Conservation (phyloP, 495 filamentous ascomycete genomes). For the Penicillium egyptiacum region DNA sequence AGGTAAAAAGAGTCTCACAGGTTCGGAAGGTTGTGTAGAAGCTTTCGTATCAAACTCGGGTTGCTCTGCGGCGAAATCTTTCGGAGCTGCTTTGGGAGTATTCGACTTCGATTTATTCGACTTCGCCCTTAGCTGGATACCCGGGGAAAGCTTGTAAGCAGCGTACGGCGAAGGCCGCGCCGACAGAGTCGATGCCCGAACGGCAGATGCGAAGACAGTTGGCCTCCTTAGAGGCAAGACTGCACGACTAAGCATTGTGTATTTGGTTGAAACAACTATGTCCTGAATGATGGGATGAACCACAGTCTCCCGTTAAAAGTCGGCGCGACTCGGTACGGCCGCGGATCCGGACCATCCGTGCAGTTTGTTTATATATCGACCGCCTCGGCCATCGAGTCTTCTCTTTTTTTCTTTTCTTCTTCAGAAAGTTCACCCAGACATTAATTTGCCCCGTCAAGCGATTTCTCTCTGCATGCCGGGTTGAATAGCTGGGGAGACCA, state of each 20-base stretch:
- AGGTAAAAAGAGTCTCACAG: slow-evolving; percentile 28
- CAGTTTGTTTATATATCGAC: slow-evolving; percentile 29
- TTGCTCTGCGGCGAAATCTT: slow-evolving; percentile 42
- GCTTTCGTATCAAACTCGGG: slow-evolving; percentile 46
- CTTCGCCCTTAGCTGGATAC: slow-evolving; percentile 33
- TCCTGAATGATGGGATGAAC: slow-evolving; percentile 13
- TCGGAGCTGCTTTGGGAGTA: slow-evolving; percentile 16
- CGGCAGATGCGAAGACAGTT: slow-evolving; percentile 39
- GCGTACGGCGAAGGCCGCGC: slow-evolving; percentile 42
- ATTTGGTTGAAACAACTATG: slow-evolving; percentile 25
- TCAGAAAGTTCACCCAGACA: slow-evolving; percentile 64
- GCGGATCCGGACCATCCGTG: slow-evolving; percentile 22
- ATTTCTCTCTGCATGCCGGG: slow-evolving; percentile 49
- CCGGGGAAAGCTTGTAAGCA: slow-evolving; percentile 46
- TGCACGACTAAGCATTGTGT: slow-evolving; percentile 47
- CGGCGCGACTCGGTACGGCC: slow-evolving; percentile 31
- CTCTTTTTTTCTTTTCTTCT: slow-evolving; percentile 33
- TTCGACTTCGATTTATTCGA: slow-evolving; percentile 22
- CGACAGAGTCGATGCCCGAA: slow-evolving; percentile 37
- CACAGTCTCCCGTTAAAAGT: slow-evolving; percentile 35
- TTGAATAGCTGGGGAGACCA: slow-evolving; percentile 72
- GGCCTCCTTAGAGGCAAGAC: slow-evolving; percentile 48
- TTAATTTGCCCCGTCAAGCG: slow-evolving; percentile 64
- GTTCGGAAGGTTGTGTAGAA: slow-evolving; percentile 31
- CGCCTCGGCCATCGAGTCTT: slow-evolving; percentile 7